Conservation (phyloP, 345 rosid species). For the rapeseed (Brassica napus) region Da-Ae NC_063447.1:57019001-57019500, state of each 20-base stretch:
- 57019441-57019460: background rate
- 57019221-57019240: background rate
- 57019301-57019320: background rate
- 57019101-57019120: background rate
- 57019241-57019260: background rate
- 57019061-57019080: background rate
- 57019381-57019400: background rate
- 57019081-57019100: background rate
- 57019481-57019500: background rate
- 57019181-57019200: background rate
- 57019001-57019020: background rate
- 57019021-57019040: background rate
- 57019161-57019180: background rate
- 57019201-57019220: background rate
- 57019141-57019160: background rate
- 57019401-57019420: constrained; percentile 7
- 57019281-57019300: background rate
- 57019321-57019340: no score
- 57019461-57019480: background rate
- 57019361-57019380: constrained; percentile 2
- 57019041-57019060: background rate
- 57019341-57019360: background rate
- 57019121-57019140: background rate
- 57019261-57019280: background rate
- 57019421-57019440: background rate